Base-by-base conservation (phyloP, 257 asterid genomes). In the Solanum arcanum region DNA sequence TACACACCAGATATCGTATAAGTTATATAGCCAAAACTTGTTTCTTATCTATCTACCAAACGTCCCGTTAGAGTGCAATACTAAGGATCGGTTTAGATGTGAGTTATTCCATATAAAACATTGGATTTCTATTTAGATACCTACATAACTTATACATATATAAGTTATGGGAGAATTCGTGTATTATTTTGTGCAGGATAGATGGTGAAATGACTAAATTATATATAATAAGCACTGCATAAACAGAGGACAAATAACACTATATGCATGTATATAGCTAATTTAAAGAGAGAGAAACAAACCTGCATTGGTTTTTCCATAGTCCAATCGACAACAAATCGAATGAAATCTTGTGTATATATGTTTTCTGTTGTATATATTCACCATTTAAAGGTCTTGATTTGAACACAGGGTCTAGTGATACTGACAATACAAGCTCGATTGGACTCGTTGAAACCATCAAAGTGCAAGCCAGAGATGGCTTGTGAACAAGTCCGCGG, bases 361-460 rank as follows among this genome's bases (percentile, higher is more conserved):
- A 33, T 33, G 35, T 33, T 33, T 33, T 33, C 5, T 33, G 5
- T 33, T 33, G 35, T 33, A 33, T 33, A 33, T 33, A 33, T 33
- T 33, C 35, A 4, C 35, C 35, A 33, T 33, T 33, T 33, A 3
- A 33, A 33, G 35, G 35, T 33, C 35, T 33, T 33, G 21, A 33
- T 3, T 85, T 12, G 85, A 6, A 74, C 23, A 87, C 93, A 94
- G 98, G 99, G 98, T 2, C 86, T 95, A 33, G 93, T 94, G 41
- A 44, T 95, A 77, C 94, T 96, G 9, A 93, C 98, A 14, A 90
- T 94, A 62, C 99, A 96, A 92, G 98, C 99, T 86, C 92, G 86
- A 9, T 89, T 94, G 2, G 42, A 87, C 42, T 93, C 97, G 3
- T 89, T 94, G 62, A 91, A 94, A 88, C 96, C 98, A 68, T 89